Conservation (phyloP, 2,329 filamentous ascomycete genomes). For the Apiospora sp. region DNA sequence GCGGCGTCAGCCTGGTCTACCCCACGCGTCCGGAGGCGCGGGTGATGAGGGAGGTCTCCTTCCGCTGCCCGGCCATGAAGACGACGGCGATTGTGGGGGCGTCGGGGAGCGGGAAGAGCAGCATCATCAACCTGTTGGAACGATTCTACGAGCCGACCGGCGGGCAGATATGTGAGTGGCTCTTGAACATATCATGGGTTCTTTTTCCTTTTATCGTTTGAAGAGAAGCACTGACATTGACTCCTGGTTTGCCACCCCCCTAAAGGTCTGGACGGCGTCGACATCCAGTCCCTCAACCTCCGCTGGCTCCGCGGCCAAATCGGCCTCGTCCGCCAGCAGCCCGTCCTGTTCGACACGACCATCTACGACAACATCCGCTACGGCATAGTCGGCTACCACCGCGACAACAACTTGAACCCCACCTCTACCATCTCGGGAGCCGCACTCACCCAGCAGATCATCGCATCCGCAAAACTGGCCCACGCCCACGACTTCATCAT, state of each 20-base stretch:
- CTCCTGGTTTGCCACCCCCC: not conserved
- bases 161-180: slow-evolving; percentile 54
- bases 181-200: not conserved
- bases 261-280: slow-evolving; percentile 72
- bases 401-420: slow-evolving; percentile 65
- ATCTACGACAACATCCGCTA: slow-evolving; percentile 87
- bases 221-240: not conserved
- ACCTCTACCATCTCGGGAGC: slow-evolving; percentile 66
- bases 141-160: slow-evolving; percentile 88
- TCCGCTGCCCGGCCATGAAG: slow-evolving; percentile 54
- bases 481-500: slow-evolving; percentile 92
- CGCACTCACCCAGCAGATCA: slow-evolving; percentile 67
- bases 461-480: slow-evolving; percentile 82
- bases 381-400: slow-evolving; percentile 80
- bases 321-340: slow-evolving; percentile 88
- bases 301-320: slow-evolving; percentile 90
- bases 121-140: slow-evolving; percentile 87
- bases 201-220: not conserved
- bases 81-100: slow-evolving; percentile 49
- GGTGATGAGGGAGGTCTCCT: slow-evolving; percentile 51
- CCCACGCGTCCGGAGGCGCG: slow-evolving; percentile 51
- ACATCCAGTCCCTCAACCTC: slow-evolving; percentile 81
- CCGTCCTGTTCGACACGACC: slow-evolving; percentile 83
- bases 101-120: slow-evolving; percentile 51
- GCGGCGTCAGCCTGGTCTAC: slow-evolving; percentile 54